A percentile compares a stretch with the other conserved stretches of the same genome.
Evolutionary conservation across 371 early-diverging fungal genomes (phyloP).

Genomic region (Actinomucor elegans): DNA sequence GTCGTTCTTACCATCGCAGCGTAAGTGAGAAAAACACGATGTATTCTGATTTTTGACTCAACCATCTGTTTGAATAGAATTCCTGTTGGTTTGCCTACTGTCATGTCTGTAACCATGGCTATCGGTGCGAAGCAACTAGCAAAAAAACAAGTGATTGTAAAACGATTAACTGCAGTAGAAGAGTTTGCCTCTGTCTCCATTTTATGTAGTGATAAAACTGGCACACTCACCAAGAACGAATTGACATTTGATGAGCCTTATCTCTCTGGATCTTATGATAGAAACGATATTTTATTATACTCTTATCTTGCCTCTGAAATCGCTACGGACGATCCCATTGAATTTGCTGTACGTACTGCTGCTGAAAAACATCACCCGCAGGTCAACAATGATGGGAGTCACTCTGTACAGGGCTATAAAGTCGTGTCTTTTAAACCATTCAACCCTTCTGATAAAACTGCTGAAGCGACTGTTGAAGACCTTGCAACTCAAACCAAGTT

Average conservation of each 20-base stretch:
- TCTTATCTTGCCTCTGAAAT: conserved; percentile 89
- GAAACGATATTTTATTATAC: conserved; percentile 83
- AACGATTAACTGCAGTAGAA: conserved; percentile 92
- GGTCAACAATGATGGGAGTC: conserved; percentile 54
- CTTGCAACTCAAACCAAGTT: conserved; percentile 68
- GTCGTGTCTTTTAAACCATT: conserved; percentile 80
- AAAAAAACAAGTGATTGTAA: conserved; percentile 90
- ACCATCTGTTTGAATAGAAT: conserved; percentile 53
- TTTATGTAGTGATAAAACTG: conserved; percentile 96
- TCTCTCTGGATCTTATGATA: conserved; percentile 68
- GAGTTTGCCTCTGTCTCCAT: conserved; percentile 92
- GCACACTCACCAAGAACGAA: conserved; percentile 92
- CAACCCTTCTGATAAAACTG: conserved; percentile 81
- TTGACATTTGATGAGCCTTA: conserved; percentile 90
- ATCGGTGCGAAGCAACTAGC: conserved; percentile 91
- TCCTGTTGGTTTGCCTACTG: conserved; percentile 94
- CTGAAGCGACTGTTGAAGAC: conserved; percentile 84
- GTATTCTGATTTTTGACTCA: neutral
- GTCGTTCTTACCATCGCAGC: conserved; percentile 37
- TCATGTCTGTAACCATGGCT: conserved; percentile 95
- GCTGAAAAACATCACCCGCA: conserved; percentile 77
- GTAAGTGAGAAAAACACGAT: too few relatives aligned
- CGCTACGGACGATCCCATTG: conserved; percentile 93
- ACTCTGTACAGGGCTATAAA: conserved; percentile 72
- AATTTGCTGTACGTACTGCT: conserved; percentile 85